These are phyloP conservation scores for Fulvia fulva DNA, from an alignment of 2,329 filamentous ascomycete genomes.

Conservation along the genomic window DNA sequence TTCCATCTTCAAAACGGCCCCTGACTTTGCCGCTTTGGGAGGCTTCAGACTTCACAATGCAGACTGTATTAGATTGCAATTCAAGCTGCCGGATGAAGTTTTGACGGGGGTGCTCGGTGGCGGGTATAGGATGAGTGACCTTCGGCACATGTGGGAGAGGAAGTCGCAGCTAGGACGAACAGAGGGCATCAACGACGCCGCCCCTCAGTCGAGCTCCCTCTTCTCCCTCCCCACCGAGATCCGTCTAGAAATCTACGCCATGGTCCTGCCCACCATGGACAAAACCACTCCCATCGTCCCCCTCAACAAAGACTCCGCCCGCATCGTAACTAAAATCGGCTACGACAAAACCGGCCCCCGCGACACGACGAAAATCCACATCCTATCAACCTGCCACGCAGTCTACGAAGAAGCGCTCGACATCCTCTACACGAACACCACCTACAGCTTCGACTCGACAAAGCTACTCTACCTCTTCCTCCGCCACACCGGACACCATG, in stretches of 20 bases:
- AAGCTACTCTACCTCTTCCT: slow-evolving; percentile 43
- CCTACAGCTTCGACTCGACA: slow-evolving; percentile 45
- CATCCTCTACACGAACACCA: slow-evolving; percentile 45
- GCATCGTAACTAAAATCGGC: slow-evolving; percentile 25
- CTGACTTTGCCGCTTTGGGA: background rate
- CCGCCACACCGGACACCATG: slow-evolving; percentile 29
- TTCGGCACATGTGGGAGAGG: slow-evolving; percentile 14
- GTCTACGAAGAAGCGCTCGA: slow-evolving; percentile 42
- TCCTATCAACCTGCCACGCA: slow-evolving; percentile 41
- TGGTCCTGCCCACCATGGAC: slow-evolving; percentile 33
- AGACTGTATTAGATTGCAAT: slow-evolving; percentile 23
- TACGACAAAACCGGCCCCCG: slow-evolving; percentile 21
- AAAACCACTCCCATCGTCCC: slow-evolving; percentile 24
- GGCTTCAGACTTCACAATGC: slow-evolving; percentile 24
- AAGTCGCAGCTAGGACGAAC: background rate
- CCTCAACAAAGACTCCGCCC: slow-evolving; percentile 25
- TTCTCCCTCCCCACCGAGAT: slow-evolving; percentile 57
- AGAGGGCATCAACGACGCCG: background rate
- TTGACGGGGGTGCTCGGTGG: slow-evolving; percentile 6
- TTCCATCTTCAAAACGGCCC: slow-evolving; percentile 1
- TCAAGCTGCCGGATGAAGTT: slow-evolving; percentile 27
- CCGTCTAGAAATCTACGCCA: slow-evolving; percentile 54
- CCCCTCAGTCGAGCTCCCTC: slow-evolving; percentile 26
- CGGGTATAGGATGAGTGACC: slow-evolving; percentile 10
- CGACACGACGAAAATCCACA: slow-evolving; percentile 40